Conservation (phyloP, 331 rosid genomes). For the Malus hybrid region DNA sequence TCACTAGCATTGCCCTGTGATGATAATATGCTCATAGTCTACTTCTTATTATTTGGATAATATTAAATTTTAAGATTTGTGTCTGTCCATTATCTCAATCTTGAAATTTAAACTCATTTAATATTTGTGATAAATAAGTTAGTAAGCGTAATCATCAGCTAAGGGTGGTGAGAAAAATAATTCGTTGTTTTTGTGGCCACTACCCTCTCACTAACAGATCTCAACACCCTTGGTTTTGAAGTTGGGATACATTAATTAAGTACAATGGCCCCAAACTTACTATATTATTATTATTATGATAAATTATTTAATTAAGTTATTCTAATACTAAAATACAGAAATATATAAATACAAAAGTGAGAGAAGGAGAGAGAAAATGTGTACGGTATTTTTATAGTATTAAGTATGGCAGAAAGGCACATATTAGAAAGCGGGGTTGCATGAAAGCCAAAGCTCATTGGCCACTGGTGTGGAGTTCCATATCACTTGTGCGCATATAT, state of each 20-base stretch:
- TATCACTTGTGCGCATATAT: slow-evolving; percentile 33
- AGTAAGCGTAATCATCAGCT: no score
- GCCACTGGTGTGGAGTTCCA: slow-evolving; percentile 38
- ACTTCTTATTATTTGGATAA: no score
- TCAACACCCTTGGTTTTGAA: slow-evolving; percentile 7
- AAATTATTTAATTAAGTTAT: not conserved
- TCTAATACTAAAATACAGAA: no score
- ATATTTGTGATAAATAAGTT: no score
- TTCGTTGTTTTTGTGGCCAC: not conserved
- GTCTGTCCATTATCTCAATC: no score
- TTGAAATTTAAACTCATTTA: no score
- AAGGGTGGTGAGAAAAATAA: no score
- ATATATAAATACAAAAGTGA: no score
- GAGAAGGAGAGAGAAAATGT: not conserved
- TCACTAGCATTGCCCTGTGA: no score
- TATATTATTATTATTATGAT: not conserved
- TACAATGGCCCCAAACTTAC: not conserved
- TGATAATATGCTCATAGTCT: no score
- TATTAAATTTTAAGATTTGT: no score
- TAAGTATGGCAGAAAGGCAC: slow-evolving; percentile 2
- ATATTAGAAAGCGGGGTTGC: slow-evolving; percentile 25
- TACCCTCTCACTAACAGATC: slow-evolving; percentile 3
- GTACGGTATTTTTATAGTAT: not conserved
- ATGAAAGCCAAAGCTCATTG: slow-evolving; percentile 41
- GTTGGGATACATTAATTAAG: not conserved